These are phyloP conservation scores for Viridothelium virens DNA, from an alignment of 495 filamentous ascomycete genomes.

Conservation along the genomic window DNA sequence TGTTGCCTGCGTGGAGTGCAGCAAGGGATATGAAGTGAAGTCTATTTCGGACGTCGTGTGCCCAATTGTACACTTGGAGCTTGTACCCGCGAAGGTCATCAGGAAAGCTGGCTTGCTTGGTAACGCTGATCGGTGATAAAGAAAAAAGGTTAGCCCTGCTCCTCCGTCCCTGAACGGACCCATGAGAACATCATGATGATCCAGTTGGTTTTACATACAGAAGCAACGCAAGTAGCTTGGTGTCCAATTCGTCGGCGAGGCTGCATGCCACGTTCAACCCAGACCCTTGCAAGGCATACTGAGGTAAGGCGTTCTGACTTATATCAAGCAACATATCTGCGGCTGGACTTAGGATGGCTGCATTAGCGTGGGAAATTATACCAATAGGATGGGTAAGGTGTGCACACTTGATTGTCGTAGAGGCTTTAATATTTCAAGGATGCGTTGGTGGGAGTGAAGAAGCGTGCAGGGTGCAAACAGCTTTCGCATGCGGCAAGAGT, in stretches of 20 bases:
- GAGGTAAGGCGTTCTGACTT: not conserved
- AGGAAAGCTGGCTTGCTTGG: not conserved
- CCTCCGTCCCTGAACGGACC: not conserved
- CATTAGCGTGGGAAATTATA: not conserved
- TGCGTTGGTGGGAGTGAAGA: not conserved
- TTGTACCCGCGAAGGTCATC: not conserved
- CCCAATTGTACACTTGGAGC: not conserved
- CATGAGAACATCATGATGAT: not conserved
- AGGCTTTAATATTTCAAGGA: not conserved
- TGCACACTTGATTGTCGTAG: not conserved
- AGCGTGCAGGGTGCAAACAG: not conserved
- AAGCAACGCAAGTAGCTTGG: not conserved
- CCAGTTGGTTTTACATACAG: not conserved
- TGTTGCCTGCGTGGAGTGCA: not conserved
- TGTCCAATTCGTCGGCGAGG: constrained; percentile 2
- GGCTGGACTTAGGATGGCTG: not conserved
- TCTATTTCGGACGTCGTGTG: not conserved
- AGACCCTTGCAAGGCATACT: constrained; percentile 8
- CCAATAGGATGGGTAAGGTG: not conserved
- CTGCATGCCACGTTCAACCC: constrained; percentile 8
- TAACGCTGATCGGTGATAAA: not conserved
- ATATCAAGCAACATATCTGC: constrained; percentile 1
- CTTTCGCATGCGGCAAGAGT: no score
- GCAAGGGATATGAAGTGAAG: not conserved
- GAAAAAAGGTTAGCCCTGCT: not conserved